Evolutionary conservation across 2,329 filamentous ascomycete species (phyloP).

Genomic region (Aspergillus viridinutans): DNA sequence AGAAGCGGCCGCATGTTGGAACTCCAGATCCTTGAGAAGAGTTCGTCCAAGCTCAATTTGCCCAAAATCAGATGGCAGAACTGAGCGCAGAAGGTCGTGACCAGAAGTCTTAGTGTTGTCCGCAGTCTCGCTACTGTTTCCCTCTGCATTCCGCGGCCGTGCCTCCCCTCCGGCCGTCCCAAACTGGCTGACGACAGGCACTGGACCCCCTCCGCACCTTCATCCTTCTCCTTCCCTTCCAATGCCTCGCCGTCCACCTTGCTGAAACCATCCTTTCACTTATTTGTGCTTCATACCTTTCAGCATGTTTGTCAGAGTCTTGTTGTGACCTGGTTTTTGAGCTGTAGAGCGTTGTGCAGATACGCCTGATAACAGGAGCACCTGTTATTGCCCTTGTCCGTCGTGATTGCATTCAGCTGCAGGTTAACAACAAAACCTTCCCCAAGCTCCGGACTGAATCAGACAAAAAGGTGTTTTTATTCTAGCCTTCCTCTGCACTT

Average conservation of each 20-base stretch:
- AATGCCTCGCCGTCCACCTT: neutral
- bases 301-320: neutral
- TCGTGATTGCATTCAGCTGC: constrained; percentile 7
- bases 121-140: neutral
- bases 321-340: constrained; percentile 1
- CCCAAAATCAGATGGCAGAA: neutral
- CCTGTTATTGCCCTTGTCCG: neutral
- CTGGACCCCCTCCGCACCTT: neutral
- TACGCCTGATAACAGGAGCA: constrained; percentile 8
- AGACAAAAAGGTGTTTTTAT: neutral
- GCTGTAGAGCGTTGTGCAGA: neutral
- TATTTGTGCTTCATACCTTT: neutral
- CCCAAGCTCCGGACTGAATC: neutral
- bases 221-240: neutral
- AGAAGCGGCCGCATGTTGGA: neutral
- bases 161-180: neutral
- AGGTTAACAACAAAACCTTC: neutral
- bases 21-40: neutral
- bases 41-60: neutral
- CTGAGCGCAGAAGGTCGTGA: neutral
- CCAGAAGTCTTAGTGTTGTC: neutral
- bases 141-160: neutral
- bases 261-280: neutral
- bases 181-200: neutral
- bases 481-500: neutral